Evolutionary conservation across 2,329 filamentous ascomycete species (phyloP).

Genomic region (Biscogniauxia marginata): DNA sequence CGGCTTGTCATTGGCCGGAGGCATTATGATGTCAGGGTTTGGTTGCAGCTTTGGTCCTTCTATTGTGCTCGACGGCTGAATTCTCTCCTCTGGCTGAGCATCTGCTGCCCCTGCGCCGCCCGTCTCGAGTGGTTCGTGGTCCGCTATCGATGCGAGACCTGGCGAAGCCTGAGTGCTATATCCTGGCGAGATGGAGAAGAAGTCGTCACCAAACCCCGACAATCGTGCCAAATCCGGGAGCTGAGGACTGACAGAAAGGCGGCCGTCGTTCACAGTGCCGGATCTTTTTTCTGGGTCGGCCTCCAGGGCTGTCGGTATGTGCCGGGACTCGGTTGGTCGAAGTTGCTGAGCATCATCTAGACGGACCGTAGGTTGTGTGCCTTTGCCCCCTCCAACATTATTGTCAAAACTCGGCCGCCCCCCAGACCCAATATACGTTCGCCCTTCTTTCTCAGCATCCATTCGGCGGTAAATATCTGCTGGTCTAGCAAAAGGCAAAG

Average conservation of each 20-base stretch:
- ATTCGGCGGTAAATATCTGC: conserved; percentile 75
- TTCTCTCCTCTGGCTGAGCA: conserved; percentile 2
- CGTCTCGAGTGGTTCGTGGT: neutral
- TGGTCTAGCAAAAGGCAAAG: conserved; percentile 66
- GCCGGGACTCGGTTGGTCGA: neutral
- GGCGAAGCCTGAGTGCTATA: conserved; percentile 9
- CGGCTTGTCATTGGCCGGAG: conserved; percentile 3
- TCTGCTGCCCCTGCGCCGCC: conserved; percentile 1
- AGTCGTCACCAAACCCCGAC: conserved; percentile 59
- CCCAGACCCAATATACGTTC: conserved; percentile 57
- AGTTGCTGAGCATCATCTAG: neutral
- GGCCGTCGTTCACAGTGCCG: conserved; percentile 18
- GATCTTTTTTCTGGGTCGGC: conserved; percentile 8
- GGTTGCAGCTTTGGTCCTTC: conserved; percentile 21
- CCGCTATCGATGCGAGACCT: neutral
- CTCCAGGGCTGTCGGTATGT: neutral
- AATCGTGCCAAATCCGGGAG: conserved; percentile 58
- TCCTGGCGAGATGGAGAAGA: conserved; percentile 44
- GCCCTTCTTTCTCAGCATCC: conserved; percentile 62
- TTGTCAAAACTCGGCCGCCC: conserved; percentile 57
- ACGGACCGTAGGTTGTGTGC: conserved; percentile 3
- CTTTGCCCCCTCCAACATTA: conserved; percentile 31
- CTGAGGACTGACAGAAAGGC: conserved; percentile 53
- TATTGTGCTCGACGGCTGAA: conserved; percentile 17
- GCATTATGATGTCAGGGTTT: conserved; percentile 16